Base-by-base conservation (phyloP, 2,329 filamentous ascomycete genomes). In the Ascochyta viciae-villosae region DNA sequence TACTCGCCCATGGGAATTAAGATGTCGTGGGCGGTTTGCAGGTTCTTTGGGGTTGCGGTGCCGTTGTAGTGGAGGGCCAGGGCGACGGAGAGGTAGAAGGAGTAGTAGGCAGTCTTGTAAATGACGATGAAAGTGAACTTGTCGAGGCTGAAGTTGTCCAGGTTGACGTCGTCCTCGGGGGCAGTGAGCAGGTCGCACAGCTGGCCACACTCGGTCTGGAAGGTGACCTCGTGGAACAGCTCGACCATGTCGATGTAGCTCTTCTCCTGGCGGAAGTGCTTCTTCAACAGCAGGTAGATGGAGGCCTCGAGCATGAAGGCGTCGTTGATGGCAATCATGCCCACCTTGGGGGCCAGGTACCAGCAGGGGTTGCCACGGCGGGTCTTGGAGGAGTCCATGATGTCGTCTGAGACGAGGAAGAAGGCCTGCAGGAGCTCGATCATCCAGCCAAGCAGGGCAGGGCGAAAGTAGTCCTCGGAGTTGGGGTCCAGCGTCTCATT, bases 31-130 rank as follows among this genome's bases (percentile, higher is more conserved):
- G 92, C 89, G 73, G 90, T 89, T 80, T 94, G 89, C 58, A 99
- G 87, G 82, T 97, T 98, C 79, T 90, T 86, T 26, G 89, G 86
- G 8, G 92, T 95, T 22, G 94, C 95, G 58, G 93, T 83, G 73
- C 92, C 88, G 65, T 93, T 86, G 79, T 92, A 89, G 82, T 94
- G 83, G 68, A 99, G 84, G 5, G 95, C 91, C 40, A 99, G 86
- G 9, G 92, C 94, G 52, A 99, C 92, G 56, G 95, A 95, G 13
- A 99, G 89, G 82, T 98, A 98, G 85, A 99, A 99, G 73, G 90
- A 96, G 84, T 99, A 99, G 83, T 96, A 99, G 47, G 95, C 93
- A 23, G 95, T 99, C 87, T 99, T 99, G 88, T 96, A 98, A 80
- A 96, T 91, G 81, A 99, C 95, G 73, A 99, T 99, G 84, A 98